Conservation (phyloP, 179 eudicot species). For the Spinacia oleracea region DNA sequence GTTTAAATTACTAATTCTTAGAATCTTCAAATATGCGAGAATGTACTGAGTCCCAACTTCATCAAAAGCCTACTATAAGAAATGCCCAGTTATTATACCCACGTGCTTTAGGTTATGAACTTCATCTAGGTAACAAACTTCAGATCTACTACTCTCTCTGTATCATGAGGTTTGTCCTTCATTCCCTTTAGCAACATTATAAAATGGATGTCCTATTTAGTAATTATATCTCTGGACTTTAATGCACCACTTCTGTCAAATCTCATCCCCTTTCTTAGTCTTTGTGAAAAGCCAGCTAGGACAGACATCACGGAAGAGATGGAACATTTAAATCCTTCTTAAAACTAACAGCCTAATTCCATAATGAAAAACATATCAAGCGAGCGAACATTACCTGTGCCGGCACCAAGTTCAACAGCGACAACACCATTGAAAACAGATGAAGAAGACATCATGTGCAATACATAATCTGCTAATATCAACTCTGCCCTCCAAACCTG, state of each 20-base stretch:
- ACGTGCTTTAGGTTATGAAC: not conserved
- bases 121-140: not conserved
- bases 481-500: constrained; percentile 97
- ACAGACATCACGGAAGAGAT: not conserved
- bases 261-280: not conserved
- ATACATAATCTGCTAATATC: constrained; percentile 74
- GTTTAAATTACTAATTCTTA: not conserved
- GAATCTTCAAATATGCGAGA: not conserved
- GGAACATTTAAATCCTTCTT: not conserved
- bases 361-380: not conserved
- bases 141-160: not conserved
- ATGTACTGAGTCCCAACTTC: not conserved
- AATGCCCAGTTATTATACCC: not conserved
- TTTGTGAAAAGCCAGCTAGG: not conserved
- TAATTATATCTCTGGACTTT: not conserved
- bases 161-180: not conserved
- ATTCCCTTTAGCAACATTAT: not conserved
- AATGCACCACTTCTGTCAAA: not conserved
- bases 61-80: not conserved
- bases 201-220: not conserved
- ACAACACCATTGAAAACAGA: constrained; percentile 54
- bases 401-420: constrained; percentile 93
- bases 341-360: not conserved
- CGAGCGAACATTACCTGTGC: constrained; percentile 61
- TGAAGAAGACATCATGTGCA: constrained; percentile 68